Evolutionary conservation across 805 yeast genomes (phyloP), one percentile per base, ranked within the genome.

Genomic region (Candida sakaeoensis): DNA sequence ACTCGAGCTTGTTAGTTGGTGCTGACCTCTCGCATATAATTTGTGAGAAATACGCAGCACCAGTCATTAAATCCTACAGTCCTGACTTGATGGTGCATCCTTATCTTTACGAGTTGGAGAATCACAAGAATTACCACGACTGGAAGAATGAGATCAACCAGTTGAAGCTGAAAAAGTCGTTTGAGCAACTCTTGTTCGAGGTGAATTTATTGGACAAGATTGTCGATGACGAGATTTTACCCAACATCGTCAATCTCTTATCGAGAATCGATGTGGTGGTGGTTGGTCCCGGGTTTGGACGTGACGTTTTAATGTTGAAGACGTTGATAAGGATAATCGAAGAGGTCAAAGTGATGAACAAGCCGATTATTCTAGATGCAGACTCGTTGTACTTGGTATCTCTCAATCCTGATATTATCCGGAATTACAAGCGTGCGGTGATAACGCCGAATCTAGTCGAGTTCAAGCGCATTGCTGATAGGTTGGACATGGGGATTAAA

Each of bases 71-170:
- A 61, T 63, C 82, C 21, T 93, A 93, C 61, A 78, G 95, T 5
- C 98, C 99, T 0, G 89, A 91, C 55, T 64, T 91, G 36, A 93
- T 91, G 97, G 95, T 93, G 1, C 98, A 93, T 65, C 98, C 98
- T 0, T 88, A 87, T 57, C 57, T 90, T 48, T 71, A 64, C 41
- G 89, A 80, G 50, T 53, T 69, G 41, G 61, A 57, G 35, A 58
- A 57, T 30, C 24, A 29, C 17, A 29, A 23, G 16, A 49, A 53
- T 3, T 19, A 24, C 9, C 14, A 32, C 22, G 17, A 29, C 7
- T 37, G 30, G n/a, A 50, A 50, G 3, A 53, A 53, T 19, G 22
- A 29, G 5, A 27, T 36, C 9, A 50, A 50, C 2, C 54, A 53
- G 16, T 36, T 57, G 22, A 27, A 31, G 26, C 37, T 40, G 21